Evolutionary conservation across 2,329 filamentous ascomycete genomes (phyloP).

Genomic region (Magnaporthiopsis poae): DNA sequence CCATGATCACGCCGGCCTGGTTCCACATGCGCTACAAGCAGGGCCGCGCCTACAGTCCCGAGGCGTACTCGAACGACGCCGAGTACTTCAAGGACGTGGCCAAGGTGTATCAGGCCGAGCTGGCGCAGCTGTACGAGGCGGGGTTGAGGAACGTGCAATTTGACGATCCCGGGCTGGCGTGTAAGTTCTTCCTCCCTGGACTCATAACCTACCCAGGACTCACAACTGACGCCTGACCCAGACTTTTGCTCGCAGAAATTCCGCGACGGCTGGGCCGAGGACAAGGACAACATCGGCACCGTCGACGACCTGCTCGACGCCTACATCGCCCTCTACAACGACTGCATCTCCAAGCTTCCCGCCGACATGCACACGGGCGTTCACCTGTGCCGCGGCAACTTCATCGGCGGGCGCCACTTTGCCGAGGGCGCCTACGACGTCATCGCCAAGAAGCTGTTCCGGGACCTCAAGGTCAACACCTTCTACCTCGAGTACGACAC

Average conservation of each 20-base stretch:
- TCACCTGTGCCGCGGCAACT: slow-evolving; percentile 63
- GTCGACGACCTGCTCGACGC: slow-evolving; percentile 63
- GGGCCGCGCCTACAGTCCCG: slow-evolving; percentile 44
- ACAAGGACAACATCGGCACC: slow-evolving; percentile 56
- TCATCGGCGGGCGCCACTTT: slow-evolving; percentile 56
- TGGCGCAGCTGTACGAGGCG: slow-evolving; percentile 50
- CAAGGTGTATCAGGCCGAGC: slow-evolving; percentile 54
- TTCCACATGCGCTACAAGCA: slow-evolving; percentile 48
- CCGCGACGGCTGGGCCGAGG: slow-evolving; percentile 58
- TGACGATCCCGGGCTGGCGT: slow-evolving; percentile 57
- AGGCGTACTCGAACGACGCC: slow-evolving; percentile 45
- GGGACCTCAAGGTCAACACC: slow-evolving; percentile 52
- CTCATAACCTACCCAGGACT: neutral
- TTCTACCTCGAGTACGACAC: slow-evolving; percentile 65
- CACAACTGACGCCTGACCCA: slow-evolving; percentile 20
- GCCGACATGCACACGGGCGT: slow-evolving; percentile 66
- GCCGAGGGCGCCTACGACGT: slow-evolving; percentile 57
- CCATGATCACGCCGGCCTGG: slow-evolving; percentile 44
- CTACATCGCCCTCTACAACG: slow-evolving; percentile 70
- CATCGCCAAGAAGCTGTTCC: slow-evolving; percentile 57
- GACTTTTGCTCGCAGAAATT: slow-evolving; percentile 68
- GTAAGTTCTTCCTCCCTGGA: slow-evolving; percentile 30
- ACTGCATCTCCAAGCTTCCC: slow-evolving; percentile 53
- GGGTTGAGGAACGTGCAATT: slow-evolving; percentile 58
- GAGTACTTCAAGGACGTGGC: slow-evolving; percentile 58